phyloP scores from a whole-genome alignment of 2,329 filamentous ascomycete species.

The Penicillium verrucosum region DNA sequence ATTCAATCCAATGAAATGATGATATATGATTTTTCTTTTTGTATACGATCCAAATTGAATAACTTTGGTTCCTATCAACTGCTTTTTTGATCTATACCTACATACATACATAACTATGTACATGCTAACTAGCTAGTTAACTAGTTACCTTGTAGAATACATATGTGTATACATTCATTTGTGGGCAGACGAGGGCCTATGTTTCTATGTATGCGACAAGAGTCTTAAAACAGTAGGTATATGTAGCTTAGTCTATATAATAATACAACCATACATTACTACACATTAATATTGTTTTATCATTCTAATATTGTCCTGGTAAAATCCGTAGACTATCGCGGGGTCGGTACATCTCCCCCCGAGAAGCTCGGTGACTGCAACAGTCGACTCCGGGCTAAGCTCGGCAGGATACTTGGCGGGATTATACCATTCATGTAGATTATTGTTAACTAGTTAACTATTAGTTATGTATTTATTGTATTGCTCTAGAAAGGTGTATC shows the following conservation, averaged over 20 bases:
- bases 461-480: no score
- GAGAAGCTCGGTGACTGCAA: background rate
- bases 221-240: background rate
- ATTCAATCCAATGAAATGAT: background rate
- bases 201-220: background rate
- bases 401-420: no score
- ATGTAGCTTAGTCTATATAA: background rate
- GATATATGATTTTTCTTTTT: slow-evolving; percentile 4
- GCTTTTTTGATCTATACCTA: no score
- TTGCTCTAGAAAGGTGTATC: background rate
- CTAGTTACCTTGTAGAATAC: background rate
- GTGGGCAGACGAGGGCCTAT: background rate
- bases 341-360: background rate
- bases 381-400: no score
- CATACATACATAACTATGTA: no score
- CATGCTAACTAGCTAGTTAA: background rate
- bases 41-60: slow-evolving; percentile 16
- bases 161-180: background rate
- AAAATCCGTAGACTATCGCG: background rate
- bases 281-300: background rate
- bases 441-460: slow-evolving; percentile 3
- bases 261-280: background rate
- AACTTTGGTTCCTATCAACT: background rate
- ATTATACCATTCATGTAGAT: no score
- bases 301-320: background rate